phyloP scores from a whole-genome alignment of 176 grass and related monocot species.

The Aegilops longissima region DNA sequence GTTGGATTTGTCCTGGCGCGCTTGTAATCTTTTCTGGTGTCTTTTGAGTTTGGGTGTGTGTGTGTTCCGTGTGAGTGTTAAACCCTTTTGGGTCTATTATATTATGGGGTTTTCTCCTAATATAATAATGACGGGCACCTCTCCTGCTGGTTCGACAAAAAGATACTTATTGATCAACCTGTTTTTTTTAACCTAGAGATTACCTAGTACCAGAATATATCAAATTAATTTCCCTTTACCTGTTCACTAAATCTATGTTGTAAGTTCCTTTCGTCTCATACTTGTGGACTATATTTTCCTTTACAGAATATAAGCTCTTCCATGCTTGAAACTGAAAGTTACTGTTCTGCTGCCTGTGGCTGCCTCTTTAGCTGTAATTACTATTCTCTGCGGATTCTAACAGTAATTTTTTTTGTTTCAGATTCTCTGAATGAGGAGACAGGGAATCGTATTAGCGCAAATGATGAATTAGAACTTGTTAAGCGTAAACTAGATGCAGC shows the following conservation, averaged over 20 bases:
- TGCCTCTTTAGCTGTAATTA: background rate
- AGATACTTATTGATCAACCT: background rate
- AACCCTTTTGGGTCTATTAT: too few species aligned
- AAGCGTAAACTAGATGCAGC: conserved; percentile 57
- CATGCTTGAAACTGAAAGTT: background rate
- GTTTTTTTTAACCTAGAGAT: background rate
- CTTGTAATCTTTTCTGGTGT: too few species aligned
- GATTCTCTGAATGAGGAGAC: conserved; percentile 53
- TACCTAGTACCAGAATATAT: background rate
- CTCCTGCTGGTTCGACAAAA: too few species aligned
- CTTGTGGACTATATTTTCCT: background rate
- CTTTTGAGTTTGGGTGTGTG: too few species aligned
- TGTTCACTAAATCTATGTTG: background rate
- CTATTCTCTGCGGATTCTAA: conserved; percentile 1
- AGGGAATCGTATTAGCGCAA: conserved; percentile 38
- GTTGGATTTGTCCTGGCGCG: too few species aligned
- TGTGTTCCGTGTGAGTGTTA: too few species aligned
- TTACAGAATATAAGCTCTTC: background rate
- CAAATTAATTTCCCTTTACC: too few species aligned
- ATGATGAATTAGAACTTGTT: conserved; percentile 49
- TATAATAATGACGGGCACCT: too few species aligned
- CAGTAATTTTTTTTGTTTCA: conserved; percentile 25
- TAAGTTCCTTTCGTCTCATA: background rate
- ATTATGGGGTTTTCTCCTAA: too few species aligned
- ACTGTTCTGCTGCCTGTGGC: background rate